Conservation (phyloP, 148 eudicot genomes). For the Cornus controversa region DNA sequence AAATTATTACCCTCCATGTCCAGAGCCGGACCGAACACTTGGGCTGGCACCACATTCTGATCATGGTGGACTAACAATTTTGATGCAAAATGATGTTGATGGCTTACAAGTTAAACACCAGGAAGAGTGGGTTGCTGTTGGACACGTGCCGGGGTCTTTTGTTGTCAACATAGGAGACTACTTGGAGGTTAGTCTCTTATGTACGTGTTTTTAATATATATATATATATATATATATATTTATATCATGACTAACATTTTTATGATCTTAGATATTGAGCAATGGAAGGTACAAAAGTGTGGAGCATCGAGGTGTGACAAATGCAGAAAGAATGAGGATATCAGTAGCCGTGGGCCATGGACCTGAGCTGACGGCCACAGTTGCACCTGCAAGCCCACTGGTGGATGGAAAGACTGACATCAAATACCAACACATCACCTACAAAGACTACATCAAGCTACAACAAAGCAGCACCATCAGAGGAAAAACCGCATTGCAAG, state of each 20-base stretch:
- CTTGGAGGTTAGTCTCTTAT: slow-evolving; percentile 14
- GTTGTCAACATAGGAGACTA: slow-evolving; percentile 22
- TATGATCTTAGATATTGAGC: slow-evolving; percentile 10
- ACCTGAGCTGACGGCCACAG: neutral
- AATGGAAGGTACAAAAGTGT: slow-evolving; percentile 22
- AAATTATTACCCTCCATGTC: slow-evolving; percentile 22
- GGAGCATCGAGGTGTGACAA: slow-evolving; percentile 20
- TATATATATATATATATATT: no score
- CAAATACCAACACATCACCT: slow-evolving; percentile 10
- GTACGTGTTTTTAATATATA: no score
- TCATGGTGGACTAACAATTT: slow-evolving; percentile 18
- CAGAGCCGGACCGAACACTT: slow-evolving; percentile 5
- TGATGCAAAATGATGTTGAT: slow-evolving; percentile 16
- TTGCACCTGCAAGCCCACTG: slow-evolving; percentile 21
- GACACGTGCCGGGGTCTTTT: slow-evolving; percentile 17
- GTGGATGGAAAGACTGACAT: neutral
- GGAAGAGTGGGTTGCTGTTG: slow-evolving; percentile 9
- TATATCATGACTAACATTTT: no score
- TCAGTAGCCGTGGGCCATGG: slow-evolving; percentile 20
- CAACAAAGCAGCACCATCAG: slow-evolving; percentile 4
- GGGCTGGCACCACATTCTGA: slow-evolving; percentile 15
- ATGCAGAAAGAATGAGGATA: slow-evolving; percentile 9
- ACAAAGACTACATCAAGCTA: slow-evolving; percentile 11
- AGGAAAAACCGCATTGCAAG: slow-evolving; percentile 13
- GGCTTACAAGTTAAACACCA: slow-evolving; percentile 21